Percentiles rank a stretch among this genome's conserved stretches.
Conservation (phyloP, 257 asterid species). For the Penstemon barbatus region DNA sequence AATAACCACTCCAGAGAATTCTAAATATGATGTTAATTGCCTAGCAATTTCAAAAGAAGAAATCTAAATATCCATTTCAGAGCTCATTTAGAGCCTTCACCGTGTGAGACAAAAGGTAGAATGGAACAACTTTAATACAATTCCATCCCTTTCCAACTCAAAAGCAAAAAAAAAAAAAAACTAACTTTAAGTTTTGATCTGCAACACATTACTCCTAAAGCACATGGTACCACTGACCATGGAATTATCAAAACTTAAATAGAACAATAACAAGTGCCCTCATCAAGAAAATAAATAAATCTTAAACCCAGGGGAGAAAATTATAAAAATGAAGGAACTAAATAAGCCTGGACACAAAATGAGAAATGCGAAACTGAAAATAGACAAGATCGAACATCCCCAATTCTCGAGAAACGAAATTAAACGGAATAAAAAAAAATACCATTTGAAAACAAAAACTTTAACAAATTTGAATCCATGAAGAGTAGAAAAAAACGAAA, state of each 20-base stretch:
- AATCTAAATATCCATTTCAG: neutral
- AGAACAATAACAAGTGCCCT: neutral
- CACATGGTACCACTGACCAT: conserved; percentile 25
- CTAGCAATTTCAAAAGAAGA: neutral
- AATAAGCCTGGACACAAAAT: conserved; percentile 2
- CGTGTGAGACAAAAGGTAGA: neutral
- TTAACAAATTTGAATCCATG: conserved; percentile 14
- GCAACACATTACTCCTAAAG: conserved; percentile 29
- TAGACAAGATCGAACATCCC: conserved; percentile 38
- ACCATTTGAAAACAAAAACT: neutral
- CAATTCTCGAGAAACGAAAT: conserved; percentile 6
- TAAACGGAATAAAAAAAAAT: neutral
- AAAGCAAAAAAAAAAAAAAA: neutral
- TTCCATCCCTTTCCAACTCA: conserved; percentile 8
- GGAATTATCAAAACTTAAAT: neutral
- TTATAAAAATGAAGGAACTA: neutral
- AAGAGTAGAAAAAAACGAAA: conserved; percentile 21
- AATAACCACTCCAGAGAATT: neutral
- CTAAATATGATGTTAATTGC: too few relatives aligned
- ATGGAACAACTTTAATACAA: conserved; percentile 7
- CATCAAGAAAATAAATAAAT: conserved; percentile 6
- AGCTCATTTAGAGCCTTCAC: neutral
- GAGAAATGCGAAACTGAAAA: conserved; percentile 1
- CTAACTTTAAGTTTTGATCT: conserved; percentile 26
- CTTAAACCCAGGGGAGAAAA: conserved; percentile 22